phyloP scores from a whole-genome alignment of 2,329 filamentous ascomycete species.

The Leptographium galeiforme region DNA sequence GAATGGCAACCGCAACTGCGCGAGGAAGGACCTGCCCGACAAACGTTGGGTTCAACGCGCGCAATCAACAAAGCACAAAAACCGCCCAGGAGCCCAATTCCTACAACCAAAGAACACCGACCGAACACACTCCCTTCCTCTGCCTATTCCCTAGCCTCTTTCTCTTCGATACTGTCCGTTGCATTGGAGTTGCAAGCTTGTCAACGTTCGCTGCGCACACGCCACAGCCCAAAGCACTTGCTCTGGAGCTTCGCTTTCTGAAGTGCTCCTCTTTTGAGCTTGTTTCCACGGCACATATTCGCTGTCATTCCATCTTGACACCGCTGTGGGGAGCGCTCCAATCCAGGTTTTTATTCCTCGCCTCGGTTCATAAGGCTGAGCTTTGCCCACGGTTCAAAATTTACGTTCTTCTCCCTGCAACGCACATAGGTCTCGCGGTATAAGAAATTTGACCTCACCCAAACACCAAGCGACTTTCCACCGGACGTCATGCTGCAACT shows the following conservation, averaged over 20 bases:
- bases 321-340: background rate
- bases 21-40: constrained; percentile 2
- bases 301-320: background rate
- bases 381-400: background rate
- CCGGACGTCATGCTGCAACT: background rate
- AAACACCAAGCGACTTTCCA: background rate
- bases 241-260: background rate
- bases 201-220: background rate
- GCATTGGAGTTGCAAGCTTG: background rate
- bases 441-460: no score
- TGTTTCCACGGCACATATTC: background rate
- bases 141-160: background rate
- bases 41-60: background rate
- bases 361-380: background rate
- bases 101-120: background rate
- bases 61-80: constrained; percentile 2
- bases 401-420: background rate
- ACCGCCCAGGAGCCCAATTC: background rate
- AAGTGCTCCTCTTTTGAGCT: background rate
- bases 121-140: background rate
- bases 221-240: no score
- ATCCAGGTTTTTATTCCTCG: background rate
- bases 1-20: background rate
- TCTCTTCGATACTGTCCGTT: background rate
- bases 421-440: background rate